Percentiles rank a stretch among this genome's conserved stretches.
Evolutionary conservation across 768 basidiomycete species (phyloP).

Genomic region (Auriscalpium vulgare): DNA sequence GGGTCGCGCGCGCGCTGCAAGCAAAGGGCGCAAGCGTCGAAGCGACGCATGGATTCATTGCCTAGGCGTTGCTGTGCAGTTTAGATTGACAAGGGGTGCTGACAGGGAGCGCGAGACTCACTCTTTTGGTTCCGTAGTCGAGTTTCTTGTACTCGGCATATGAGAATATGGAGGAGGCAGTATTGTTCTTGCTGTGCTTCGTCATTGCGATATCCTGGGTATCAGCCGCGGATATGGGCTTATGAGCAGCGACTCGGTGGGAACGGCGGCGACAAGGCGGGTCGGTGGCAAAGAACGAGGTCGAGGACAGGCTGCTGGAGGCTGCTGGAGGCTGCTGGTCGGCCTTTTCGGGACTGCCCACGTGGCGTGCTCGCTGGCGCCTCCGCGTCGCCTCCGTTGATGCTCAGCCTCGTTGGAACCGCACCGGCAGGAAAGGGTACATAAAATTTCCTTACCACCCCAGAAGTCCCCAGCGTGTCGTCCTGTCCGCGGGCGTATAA

Average conservation of each 20-base stretch:
- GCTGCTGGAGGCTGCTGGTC: too few species aligned
- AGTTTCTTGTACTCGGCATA: conserved; percentile 85
- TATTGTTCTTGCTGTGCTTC: conserved; percentile 87
- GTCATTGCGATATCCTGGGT: conserved; percentile 42
- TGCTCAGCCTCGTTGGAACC: neutral
- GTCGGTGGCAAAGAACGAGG: too few species aligned
- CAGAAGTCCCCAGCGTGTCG: too few species aligned
- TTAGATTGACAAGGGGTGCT: neutral
- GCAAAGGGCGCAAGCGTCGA: conserved; percentile 89
- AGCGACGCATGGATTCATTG: conserved; percentile 86
- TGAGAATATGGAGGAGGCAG: conserved; percentile 82
- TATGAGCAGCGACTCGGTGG: too few species aligned
- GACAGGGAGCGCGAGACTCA: conserved; percentile 23
- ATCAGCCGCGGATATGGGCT: too few species aligned
- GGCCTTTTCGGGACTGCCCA: too few species aligned
- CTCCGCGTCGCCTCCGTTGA: neutral
- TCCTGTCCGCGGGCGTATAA: too few species aligned
- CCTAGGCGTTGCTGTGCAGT: conserved; percentile 64
- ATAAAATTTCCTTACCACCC: too few species aligned
- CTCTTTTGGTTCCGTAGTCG: conserved; percentile 76
- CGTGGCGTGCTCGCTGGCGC: too few species aligned
- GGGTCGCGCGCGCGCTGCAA: conserved; percentile 79
- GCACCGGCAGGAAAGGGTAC: too few species aligned
- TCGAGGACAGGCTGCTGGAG: too few species aligned
- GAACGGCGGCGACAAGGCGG: too few species aligned